Evolutionary conservation across 768 basidiomycete genomes (phyloP).

Genomic region (Russula emetica): DNA sequence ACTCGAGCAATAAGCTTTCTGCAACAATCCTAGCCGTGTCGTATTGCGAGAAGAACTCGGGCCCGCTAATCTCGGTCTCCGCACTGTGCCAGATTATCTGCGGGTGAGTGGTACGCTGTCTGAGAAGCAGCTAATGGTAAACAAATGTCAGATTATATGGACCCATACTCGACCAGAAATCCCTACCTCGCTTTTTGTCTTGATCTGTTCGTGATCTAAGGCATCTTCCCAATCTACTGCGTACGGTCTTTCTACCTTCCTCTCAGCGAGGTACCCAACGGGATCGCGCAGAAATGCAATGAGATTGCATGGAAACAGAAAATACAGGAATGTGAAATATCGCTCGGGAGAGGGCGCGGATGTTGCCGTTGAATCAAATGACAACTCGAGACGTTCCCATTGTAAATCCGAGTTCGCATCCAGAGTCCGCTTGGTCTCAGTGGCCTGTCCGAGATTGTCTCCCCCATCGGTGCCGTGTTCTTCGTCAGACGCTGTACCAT

Average conservation of each 20-base stretch:
- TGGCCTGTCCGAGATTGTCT: conserved; percentile 7
- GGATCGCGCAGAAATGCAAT: conserved; percentile 75
- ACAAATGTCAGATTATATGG: not conserved
- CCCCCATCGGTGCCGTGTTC: conserved; percentile 14
- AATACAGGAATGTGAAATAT: conserved; percentile 80
- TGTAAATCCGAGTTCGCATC: conserved; percentile 49
- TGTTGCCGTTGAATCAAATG: conserved; percentile 51
- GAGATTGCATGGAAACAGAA: conserved; percentile 87
- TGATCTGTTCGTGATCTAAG: conserved; percentile 64
- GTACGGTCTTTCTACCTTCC: conserved; percentile 53
- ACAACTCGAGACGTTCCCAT: conserved; percentile 64
- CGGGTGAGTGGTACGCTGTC: conserved; percentile 23
- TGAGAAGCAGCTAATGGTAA: conserved; percentile 22
- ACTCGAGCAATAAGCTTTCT: conserved; percentile 24
- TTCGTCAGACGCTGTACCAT: conserved; percentile 15
- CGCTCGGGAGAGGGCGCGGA: conserved; percentile 55
- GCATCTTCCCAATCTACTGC: conserved; percentile 66
- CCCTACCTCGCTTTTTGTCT: conserved; percentile 66
- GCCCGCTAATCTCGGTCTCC: conserved; percentile 20
- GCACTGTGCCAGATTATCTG: conserved; percentile 25
- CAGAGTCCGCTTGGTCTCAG: conserved; percentile 18
- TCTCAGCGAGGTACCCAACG: conserved; percentile 54
- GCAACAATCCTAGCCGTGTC: conserved; percentile 24
- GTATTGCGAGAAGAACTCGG: conserved; percentile 21
- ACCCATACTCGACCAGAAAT: not conserved